phyloP scores from a whole-genome alignment of 148 eudicot species.

The Rhododendron henanense region DNA sequence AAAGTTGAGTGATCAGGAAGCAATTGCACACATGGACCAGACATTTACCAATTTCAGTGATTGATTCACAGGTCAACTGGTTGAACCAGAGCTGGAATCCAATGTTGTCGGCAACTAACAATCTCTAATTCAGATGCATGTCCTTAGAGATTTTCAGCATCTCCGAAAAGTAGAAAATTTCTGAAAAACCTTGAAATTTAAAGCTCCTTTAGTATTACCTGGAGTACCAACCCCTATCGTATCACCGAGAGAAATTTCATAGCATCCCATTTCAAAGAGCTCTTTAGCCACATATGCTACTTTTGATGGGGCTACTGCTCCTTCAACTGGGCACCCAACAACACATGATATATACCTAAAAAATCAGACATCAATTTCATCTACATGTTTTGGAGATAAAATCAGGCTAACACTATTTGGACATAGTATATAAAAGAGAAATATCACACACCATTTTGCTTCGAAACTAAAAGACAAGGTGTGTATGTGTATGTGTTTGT shows the following conservation, averaged over 20 bases:
- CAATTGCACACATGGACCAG: background rate
- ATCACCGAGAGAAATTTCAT: slow-evolving; percentile 92
- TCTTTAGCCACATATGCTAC: slow-evolving; percentile 87
- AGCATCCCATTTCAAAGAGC: slow-evolving; percentile 78
- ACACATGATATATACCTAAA: slow-evolving; percentile 88
- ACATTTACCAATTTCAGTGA: background rate
- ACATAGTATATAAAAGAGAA: background rate
- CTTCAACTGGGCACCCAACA: slow-evolving; percentile 97
- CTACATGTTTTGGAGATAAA: background rate
- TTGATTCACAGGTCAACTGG: background rate
- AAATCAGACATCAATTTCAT: slow-evolving; percentile 15
- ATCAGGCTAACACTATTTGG: background rate
- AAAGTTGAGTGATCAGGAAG: background rate
- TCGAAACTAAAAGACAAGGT: background rate
- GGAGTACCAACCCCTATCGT: slow-evolving; percentile 96
- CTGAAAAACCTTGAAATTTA: background rate
- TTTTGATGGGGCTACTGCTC: slow-evolving; percentile 78
- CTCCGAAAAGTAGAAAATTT: background rate
- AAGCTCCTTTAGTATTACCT: slow-evolving; percentile 37
- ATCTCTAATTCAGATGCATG: background rate
- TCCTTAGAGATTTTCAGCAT: background rate
- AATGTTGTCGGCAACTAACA: background rate
- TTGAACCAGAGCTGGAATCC: background rate
- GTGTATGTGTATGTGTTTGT: background rate
- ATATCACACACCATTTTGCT: background rate